Base-by-base conservation (phyloP, 805 yeast species). In the Naumovozyma castellii region DNA sequence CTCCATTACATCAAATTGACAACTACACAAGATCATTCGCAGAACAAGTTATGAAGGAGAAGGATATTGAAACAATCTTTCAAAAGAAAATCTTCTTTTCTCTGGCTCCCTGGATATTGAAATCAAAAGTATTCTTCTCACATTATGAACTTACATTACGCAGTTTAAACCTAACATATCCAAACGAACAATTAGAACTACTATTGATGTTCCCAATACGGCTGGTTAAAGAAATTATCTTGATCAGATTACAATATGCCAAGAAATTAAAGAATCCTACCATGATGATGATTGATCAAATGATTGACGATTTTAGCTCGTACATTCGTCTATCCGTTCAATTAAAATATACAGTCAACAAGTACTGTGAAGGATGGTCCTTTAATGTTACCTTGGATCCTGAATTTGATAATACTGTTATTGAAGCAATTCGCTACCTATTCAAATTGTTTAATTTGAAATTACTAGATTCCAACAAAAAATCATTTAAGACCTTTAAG, bases 251-350 rank as follows among this genome's bases (percentile, higher is more conserved):
- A 34, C 67, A 72, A 2, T 87, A 84, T 55, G 95, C 97, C 2
- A 71, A 74, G 56, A 82, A 81, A 53, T 63, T 90, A 37, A 76
- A 73, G 40, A 84, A 82, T 50, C 95, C 96, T 1, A 87, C 97
- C 0, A 75, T 88, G 78, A 83, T 86, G 87, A 84, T 87, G 80
- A 84, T 92, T 50, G 98, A 92, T 61, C 96, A 88, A 61, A 81
- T 86, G 72, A 75, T 90, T 44, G 87, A 78, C 34, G 95, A 86
- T 57, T 82, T 90, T 56, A 79, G 79, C 48, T 71, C 79, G 2
- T 86, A 86, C 56, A 74, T 90, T 42, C 72, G 75, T 34, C 67
- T 87, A 27, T 90, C 95, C 0, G 70, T 85, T 16, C 82, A 77
- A 47, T 74, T 87, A 39, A 80, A 86, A 55, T 75, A 74, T 41